Percentiles rank a stretch among this genome's conserved stretches.
phyloP scores from a whole-genome alignment of 2,329 filamentous ascomycete species.

The Huntiella bhutanensis region DNA sequence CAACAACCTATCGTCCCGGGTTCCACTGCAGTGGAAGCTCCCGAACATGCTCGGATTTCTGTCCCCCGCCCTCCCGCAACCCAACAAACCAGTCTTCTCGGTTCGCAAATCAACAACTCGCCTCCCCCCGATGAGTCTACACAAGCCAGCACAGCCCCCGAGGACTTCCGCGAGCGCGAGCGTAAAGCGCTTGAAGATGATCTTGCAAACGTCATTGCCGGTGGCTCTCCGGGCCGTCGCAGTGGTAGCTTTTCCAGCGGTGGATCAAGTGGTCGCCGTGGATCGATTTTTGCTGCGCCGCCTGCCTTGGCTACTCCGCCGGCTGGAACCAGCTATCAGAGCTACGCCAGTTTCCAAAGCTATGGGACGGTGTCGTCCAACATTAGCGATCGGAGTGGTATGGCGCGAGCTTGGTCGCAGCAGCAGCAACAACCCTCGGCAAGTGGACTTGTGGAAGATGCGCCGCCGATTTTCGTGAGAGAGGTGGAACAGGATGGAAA shows the following conservation, averaged over 20 bases:
- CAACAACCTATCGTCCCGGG: slow-evolving; percentile 25
- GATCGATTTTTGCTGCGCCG: slow-evolving; percentile 37
- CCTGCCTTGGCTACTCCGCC: slow-evolving; percentile 48
- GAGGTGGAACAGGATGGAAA: slow-evolving; percentile 78
- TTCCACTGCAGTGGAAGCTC: background rate
- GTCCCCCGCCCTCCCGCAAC: slow-evolving; percentile 14
- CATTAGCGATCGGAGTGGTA: slow-evolving; percentile 7
- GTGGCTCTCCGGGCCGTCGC: background rate
- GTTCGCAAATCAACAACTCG: slow-evolving; percentile 30
- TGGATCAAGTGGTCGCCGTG: slow-evolving; percentile 17
- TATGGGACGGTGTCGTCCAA: slow-evolving; percentile 32
- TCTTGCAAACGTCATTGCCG: slow-evolving; percentile 14
- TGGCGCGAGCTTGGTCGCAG: slow-evolving; percentile 15
- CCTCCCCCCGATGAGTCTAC: slow-evolving; percentile 12
- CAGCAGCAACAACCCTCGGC: slow-evolving; percentile 15
- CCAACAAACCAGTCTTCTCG: slow-evolving; percentile 23
- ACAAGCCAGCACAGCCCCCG: background rate
- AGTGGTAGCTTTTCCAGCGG: slow-evolving; percentile 10
- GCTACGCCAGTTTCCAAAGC: slow-evolving; percentile 39
- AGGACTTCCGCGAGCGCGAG: slow-evolving; percentile 27
- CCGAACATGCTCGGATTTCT: slow-evolving; percentile 12
- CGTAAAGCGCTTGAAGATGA: slow-evolving; percentile 28
- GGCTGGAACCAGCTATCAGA: slow-evolving; percentile 36
- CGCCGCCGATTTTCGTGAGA: slow-evolving; percentile 66
- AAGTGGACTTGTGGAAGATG: slow-evolving; percentile 24